Conservation (phyloP, 2,329 filamentous ascomycete genomes). For the Paraphaeosphaeria sporulosa region DNA sequence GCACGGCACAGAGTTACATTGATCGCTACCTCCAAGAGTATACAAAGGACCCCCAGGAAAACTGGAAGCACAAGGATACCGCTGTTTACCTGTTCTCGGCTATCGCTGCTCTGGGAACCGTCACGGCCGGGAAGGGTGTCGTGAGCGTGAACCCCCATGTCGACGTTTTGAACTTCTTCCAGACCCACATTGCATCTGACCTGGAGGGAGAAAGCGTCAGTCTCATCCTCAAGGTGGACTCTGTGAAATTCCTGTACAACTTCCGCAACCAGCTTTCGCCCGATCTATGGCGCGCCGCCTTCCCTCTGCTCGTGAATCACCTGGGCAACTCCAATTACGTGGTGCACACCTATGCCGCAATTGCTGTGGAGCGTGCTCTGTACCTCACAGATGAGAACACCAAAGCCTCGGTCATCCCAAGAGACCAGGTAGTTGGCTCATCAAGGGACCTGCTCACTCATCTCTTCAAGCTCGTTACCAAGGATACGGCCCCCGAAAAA, state of each 20-base stretch:
- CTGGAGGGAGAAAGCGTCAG: constrained; percentile 75
- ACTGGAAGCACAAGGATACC: constrained; percentile 98
- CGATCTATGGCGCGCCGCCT: constrained; percentile 88
- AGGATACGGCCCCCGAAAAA: constrained; percentile 84
- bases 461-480: constrained; percentile 89
- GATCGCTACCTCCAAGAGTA: constrained; percentile 81
- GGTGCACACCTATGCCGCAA: constrained; percentile 96
- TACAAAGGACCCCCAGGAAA: constrained; percentile 67
- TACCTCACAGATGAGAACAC: constrained; percentile 76
- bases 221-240: constrained; percentile 93
- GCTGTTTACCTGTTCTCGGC: constrained; percentile 97
- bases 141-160: constrained; percentile 83
- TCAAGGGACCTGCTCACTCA: constrained; percentile 88
- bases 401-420: constrained; percentile 79
- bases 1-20: constrained; percentile 86
- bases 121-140: constrained; percentile 88
- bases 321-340: constrained; percentile 91
- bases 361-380: constrained; percentile 92
- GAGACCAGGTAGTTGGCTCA: constrained; percentile 78
- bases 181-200: constrained; percentile 89
- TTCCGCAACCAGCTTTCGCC: constrained; percentile 95
- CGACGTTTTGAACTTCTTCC: constrained; percentile 93
- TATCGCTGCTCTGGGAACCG: constrained; percentile 88
- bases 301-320: constrained; percentile 90
- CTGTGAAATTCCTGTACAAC: constrained; percentile 96